Evolutionary conservation across 179 eudicot species (phyloP).

Genomic region (Spinacia oleracea): DNA sequence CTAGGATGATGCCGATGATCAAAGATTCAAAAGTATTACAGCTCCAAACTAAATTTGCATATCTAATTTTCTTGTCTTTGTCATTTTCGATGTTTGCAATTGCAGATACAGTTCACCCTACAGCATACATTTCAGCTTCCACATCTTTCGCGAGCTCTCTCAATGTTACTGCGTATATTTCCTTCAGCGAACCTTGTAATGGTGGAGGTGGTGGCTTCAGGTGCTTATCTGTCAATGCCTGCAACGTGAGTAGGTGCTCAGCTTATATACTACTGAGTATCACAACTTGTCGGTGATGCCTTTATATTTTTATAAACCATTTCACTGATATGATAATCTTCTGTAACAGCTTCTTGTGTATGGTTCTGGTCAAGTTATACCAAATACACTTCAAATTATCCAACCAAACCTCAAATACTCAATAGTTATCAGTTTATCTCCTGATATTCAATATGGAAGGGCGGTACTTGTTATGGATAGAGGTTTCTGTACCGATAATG

Average conservation of each 20-base stretch:
- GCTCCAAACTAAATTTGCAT: background rate
- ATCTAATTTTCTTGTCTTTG: constrained; percentile 11
- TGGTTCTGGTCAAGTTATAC: constrained; percentile 78
- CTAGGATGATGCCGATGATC: background rate
- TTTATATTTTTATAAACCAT: background rate
- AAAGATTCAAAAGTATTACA: constrained; percentile 1
- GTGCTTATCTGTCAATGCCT: constrained; percentile 63
- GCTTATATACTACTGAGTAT: constrained; percentile 5
- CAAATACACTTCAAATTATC: constrained; percentile 56
- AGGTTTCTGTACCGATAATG: constrained; percentile 73
- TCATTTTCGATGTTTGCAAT: constrained; percentile 39
- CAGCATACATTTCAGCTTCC: constrained; percentile 64
- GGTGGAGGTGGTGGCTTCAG: constrained; percentile 78
- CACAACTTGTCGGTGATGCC: background rate
- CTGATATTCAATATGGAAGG: constrained; percentile 57
- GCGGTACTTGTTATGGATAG: constrained; percentile 67
- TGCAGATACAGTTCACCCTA: constrained; percentile 84
- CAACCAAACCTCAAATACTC: constrained; percentile 69
- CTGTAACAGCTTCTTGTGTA: constrained; percentile 79
- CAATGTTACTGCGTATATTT: constrained; percentile 57
- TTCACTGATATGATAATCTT: background rate
- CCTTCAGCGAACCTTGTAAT: constrained; percentile 79
- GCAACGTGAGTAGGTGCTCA: constrained; percentile 78
- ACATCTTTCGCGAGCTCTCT: constrained; percentile 60
- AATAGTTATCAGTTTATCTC: constrained; percentile 49